A percentile compares a stretch with the other conserved stretches of the same genome.
Evolutionary conservation across 2,329 filamentous ascomycete genomes (phyloP).

Genomic region (Claviceps digitariae): DNA sequence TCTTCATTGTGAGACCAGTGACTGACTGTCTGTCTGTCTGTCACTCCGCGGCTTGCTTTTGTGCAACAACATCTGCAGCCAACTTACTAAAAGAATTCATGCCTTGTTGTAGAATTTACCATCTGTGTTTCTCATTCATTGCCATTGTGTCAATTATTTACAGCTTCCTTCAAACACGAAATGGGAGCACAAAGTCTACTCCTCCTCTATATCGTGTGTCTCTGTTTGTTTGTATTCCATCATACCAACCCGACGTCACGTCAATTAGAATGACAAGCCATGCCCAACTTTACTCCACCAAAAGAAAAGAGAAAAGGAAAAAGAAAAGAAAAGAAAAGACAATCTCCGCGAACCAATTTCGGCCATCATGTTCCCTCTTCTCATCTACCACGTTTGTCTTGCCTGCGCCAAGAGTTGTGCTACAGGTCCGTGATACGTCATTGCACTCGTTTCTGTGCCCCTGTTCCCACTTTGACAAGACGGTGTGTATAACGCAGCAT

Average conservation of each 20-base stretch:
- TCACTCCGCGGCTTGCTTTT: not conserved
- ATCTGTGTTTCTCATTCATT: not conserved
- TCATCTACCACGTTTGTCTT: constrained; percentile 1
- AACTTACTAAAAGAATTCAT: not conserved
- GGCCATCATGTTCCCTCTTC: not conserved
- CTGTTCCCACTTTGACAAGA: not conserved
- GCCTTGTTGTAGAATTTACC: not conserved
- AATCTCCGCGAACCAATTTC: not conserved
- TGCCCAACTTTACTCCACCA: not conserved
- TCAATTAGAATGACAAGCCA: not conserved
- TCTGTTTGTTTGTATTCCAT: not conserved
- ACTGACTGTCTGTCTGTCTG: too few relatives aligned
- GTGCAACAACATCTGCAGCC: not conserved
- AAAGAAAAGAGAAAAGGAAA: not conserved
- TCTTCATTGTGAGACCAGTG: not conserved
- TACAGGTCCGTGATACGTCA: not conserved
- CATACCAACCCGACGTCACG: not conserved
- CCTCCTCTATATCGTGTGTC: not conserved
- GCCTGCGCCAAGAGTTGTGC: constrained; percentile 4
- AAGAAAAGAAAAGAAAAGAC: not conserved
- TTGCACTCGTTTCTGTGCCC: not conserved
- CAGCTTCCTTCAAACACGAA: not conserved
- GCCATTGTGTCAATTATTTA: not conserved
- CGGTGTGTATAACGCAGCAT: not conserved
- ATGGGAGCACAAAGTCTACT: not conserved